Evolutionary conservation across 495 filamentous ascomycete genomes (phyloP), one percentile per base, ranked within the genome.

Genomic region (Penicilliopsis zonata): DNA sequence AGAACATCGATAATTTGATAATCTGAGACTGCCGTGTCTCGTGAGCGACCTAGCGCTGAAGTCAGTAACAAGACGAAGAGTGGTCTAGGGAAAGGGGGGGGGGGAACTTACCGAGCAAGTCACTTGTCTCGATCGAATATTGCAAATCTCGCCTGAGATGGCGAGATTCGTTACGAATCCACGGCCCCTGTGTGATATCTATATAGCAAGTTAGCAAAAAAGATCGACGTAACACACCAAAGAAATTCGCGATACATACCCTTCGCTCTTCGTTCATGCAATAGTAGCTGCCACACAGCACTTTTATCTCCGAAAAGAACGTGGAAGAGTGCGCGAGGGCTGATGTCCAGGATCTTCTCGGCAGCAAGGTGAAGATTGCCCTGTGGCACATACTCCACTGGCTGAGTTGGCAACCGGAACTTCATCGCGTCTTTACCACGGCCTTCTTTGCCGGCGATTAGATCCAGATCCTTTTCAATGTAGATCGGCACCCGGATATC

Each of bases 221-320:
- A n/a, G n/a, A n/a, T n/a, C n/a, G n/a, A n/a, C n/a, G 23, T 13
- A 31, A 16, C 14, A 16, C 3, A 9, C 13, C 5, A 4, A 15
- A 30, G 7, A 3, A 17, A 7, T 18, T 16, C 28, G 13, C 4
- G 28, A 18, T 10, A 35, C 47, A 33, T 46, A 68, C 82, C 70
- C 53, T 77, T 70, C 10, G 85, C 86, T 52, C 76, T 72, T 32
- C 85, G 72, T 53, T 93, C 84, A 43, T 83, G 78, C 45, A 95
- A 86, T 13, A 96, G 65, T 40, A 83, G 76, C 45, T 92, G 87
- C 67, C 93, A 96, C 20, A 98, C 77, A 25, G 84, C 79, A 57
- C 82, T 88, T 54, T 83, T 92, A 50, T 98, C 90, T 18, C 90
- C 90, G 46, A 95, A 96, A 34, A 98, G 69, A 7, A 95, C 80